Conservation (phyloP, 306 rosid species). For the Lupinus albus region DNA sequence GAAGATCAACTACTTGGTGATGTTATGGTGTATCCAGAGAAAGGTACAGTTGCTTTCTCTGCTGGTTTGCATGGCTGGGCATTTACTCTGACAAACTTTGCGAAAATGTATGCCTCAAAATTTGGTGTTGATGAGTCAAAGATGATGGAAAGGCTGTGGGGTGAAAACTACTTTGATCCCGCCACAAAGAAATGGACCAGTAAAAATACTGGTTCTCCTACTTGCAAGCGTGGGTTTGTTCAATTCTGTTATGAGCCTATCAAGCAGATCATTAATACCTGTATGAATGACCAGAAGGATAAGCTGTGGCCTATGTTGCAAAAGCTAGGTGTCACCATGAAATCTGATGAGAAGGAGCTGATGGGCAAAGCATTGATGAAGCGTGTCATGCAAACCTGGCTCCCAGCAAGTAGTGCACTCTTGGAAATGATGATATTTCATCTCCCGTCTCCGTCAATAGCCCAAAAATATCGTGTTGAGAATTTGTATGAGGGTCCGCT, state of each 20-base stretch:
- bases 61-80: slow-evolving; percentile 99
- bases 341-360: slow-evolving; percentile 77
- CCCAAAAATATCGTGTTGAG: slow-evolving; percentile 94
- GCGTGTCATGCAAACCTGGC: slow-evolving; percentile 97
- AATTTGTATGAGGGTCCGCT: slow-evolving; percentile 95
- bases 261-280: slow-evolving; percentile 74
- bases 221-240: slow-evolving; percentile 73
- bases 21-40: slow-evolving; percentile 82
- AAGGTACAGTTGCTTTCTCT: slow-evolving; percentile 93
- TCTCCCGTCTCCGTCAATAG: slow-evolving; percentile 75
- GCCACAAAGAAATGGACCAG: slow-evolving; percentile 69
- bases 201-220: slow-evolving; percentile 53
- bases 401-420: slow-evolving; percentile 75
- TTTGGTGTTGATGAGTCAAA: slow-evolving; percentile 82
- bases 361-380: slow-evolving; percentile 89
- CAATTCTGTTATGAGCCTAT: slow-evolving; percentile 95
- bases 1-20: slow-evolving; percentile 94
- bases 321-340: slow-evolving; percentile 74
- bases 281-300: slow-evolving; percentile 97
- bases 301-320: slow-evolving; percentile 94
- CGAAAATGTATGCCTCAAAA: slow-evolving; percentile 91
- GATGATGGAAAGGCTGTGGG: slow-evolving; percentile 76
- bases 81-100: slow-evolving; percentile 82
- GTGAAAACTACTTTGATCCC: slow-evolving; percentile 63
- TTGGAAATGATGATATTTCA: slow-evolving; percentile 97